These are phyloP conservation scores for Penicillium flavigenum DNA, from an alignment of 495 filamentous ascomycete genomes.

Conservation along the genomic window DNA sequence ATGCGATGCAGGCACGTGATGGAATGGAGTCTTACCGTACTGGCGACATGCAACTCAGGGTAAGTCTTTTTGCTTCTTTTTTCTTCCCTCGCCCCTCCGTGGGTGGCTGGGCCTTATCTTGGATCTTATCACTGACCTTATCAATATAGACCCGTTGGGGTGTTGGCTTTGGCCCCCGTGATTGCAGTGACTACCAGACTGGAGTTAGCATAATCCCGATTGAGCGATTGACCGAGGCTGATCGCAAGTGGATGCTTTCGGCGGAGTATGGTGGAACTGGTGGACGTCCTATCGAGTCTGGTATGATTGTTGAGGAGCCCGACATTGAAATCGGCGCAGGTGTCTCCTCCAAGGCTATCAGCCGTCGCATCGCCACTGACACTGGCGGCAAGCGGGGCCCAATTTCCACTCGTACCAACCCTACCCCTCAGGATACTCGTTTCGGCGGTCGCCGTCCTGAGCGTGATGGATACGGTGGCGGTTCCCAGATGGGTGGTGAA, in stretches of 20 bases:
- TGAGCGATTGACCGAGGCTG: slow-evolving; percentile 87
- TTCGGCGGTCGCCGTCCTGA: slow-evolving; percentile 44
- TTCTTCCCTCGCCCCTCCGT: neutral
- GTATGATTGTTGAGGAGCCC: slow-evolving; percentile 91
- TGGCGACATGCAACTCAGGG: slow-evolving; percentile 72
- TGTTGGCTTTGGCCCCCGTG: slow-evolving; percentile 93
- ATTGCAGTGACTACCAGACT: slow-evolving; percentile 93
- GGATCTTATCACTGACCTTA: neutral
- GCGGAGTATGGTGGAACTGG: slow-evolving; percentile 93
- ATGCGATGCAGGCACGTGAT: slow-evolving; percentile 81
- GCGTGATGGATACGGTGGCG: slow-evolving; percentile 21
- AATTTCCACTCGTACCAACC: slow-evolving; percentile 60
- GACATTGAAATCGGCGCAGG: slow-evolving; percentile 98
- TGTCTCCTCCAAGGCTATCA: slow-evolving; percentile 94
- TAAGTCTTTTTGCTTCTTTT: slow-evolving; percentile 44
- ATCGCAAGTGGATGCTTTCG: slow-evolving; percentile 94
- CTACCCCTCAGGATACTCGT: slow-evolving; percentile 34
- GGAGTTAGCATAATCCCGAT: slow-evolving; percentile 94
- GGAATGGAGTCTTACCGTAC: slow-evolving; percentile 81
- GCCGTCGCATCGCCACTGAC: slow-evolving; percentile 76
- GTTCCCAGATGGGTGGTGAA: slow-evolving; percentile 26
- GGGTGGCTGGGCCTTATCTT: neutral
- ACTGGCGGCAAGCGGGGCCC: slow-evolving; percentile 71
- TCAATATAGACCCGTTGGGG: slow-evolving; percentile 81
- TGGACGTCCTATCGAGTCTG: slow-evolving; percentile 72